A percentile compares a stretch with the other conserved stretches of the same genome.
Conservation (phyloP, 345 rosid genomes). For the Punica granatum region DNA sequence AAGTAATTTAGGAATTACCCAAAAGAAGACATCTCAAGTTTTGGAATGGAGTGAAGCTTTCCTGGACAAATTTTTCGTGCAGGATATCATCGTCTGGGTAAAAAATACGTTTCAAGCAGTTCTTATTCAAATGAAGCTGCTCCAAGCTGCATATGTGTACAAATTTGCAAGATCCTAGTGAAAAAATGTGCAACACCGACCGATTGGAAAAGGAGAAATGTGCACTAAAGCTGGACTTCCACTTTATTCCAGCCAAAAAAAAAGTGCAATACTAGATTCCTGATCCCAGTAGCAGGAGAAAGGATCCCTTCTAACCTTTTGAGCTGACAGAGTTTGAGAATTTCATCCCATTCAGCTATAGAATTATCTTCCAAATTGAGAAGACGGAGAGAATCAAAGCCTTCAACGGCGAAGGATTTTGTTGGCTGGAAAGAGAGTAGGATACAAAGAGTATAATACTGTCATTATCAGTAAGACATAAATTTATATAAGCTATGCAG, state of each 20-base stretch:
- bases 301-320: constrained; percentile 45
- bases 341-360: constrained; percentile 75
- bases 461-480: neutral
- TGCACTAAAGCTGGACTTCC: neutral
- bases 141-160: constrained; percentile 53
- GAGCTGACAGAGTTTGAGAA: constrained; percentile 63
- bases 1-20: constrained; percentile 34
- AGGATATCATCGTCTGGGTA: constrained; percentile 31
- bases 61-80: constrained; percentile 15
- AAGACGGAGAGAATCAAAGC: constrained; percentile 63
- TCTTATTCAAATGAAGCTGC: constrained; percentile 80
- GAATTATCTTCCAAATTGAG: constrained; percentile 83
- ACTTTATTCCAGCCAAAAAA: neutral
- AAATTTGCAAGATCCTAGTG: constrained; percentile 2
- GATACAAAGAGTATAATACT: neutral
- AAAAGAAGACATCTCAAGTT: constrained; percentile 72
- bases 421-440: constrained; percentile 26
- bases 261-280: neutral
- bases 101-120: constrained; percentile 48
- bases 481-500: neutral
- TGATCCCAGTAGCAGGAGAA: constrained; percentile 9
- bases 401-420: constrained; percentile 36
- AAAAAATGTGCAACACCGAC: neutral
- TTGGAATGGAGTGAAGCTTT: constrained; percentile 47
- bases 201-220: neutral